phyloP scores from a whole-genome alignment of 2,329 filamentous ascomycete genomes.

The Apiospora koreana region DNA sequence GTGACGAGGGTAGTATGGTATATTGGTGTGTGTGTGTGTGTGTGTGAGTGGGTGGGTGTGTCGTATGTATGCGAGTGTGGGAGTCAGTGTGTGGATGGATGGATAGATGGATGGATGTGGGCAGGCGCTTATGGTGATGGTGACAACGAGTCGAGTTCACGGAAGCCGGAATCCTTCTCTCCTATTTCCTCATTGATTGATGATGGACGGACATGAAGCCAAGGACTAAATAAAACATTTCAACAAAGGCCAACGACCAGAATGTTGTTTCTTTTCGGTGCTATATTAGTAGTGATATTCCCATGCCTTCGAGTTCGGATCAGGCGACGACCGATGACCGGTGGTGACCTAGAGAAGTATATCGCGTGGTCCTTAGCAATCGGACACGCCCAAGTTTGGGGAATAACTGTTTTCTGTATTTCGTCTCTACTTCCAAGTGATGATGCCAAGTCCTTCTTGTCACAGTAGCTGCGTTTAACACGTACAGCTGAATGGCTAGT shows the following conservation, averaged over 20 bases:
- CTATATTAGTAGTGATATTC: neutral
- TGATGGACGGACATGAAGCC: neutral
- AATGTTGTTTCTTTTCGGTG: neutral
- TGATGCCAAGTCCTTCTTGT: neutral
- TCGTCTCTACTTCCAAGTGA: neutral
- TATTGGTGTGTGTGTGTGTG: too few relatives aligned
- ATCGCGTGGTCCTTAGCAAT: neutral
- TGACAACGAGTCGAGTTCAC: neutral
- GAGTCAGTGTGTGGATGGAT: neutral
- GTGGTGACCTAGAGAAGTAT: constrained; percentile 1
- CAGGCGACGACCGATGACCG: neutral
- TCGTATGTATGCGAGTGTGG: too few relatives aligned
- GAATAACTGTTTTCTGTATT: neutral
- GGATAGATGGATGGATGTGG: neutral
- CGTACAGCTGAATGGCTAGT: neutral
- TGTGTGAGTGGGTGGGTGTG: neutral
- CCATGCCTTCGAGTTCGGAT: neutral
- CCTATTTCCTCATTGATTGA: neutral
- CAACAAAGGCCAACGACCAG: neutral
- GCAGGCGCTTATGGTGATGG: neutral
- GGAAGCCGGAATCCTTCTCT: neutral
- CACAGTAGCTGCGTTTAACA: constrained; percentile 7
- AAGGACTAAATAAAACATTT: neutral
- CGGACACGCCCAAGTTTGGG: neutral
- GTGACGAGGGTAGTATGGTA: neutral